Percentiles rank a stretch among this genome's conserved stretches.
Conservation (phyloP, 345 rosid species). For the Citrus mangshanensis region DNA sequence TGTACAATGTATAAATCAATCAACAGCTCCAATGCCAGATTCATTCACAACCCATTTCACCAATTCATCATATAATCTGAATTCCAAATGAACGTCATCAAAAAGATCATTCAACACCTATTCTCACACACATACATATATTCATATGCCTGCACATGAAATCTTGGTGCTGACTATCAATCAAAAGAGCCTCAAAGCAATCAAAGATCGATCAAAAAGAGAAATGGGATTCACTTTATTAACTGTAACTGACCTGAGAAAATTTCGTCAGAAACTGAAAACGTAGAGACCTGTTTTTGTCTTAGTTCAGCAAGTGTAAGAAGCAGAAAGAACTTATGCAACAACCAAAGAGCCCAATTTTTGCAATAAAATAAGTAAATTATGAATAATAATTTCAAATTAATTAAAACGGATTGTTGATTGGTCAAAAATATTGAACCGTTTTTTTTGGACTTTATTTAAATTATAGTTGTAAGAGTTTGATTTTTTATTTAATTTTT, state of each 20-base stretch:
- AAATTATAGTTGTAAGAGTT: no score
- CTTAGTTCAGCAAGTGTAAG: not conserved
- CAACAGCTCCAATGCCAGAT: not conserved
- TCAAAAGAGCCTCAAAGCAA: not conserved
- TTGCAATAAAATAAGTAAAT: no score
- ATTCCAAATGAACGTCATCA: not conserved
- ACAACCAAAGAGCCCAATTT: not conserved
- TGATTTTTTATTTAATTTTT: no score
- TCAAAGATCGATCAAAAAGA: not conserved
- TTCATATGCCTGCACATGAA: not conserved
- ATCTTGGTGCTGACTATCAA: not conserved
- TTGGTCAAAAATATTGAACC: no score
- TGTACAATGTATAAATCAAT: not conserved
- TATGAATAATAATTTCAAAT: not conserved
- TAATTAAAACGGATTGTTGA: no score
- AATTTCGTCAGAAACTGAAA: not conserved
- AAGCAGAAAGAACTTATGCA: no score
- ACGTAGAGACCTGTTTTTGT: no score
- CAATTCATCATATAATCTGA: not conserved
- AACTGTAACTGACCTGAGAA: not conserved
- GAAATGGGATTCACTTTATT: not conserved
- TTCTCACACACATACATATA: not conserved
- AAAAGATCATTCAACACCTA: not conserved
- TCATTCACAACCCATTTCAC: constrained; percentile 4
- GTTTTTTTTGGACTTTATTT: no score